These are phyloP conservation scores for Sanghuangporus weigelae DNA, from an alignment of 1,284 basidiomycete genomes.

Conservation along the genomic window DNA sequence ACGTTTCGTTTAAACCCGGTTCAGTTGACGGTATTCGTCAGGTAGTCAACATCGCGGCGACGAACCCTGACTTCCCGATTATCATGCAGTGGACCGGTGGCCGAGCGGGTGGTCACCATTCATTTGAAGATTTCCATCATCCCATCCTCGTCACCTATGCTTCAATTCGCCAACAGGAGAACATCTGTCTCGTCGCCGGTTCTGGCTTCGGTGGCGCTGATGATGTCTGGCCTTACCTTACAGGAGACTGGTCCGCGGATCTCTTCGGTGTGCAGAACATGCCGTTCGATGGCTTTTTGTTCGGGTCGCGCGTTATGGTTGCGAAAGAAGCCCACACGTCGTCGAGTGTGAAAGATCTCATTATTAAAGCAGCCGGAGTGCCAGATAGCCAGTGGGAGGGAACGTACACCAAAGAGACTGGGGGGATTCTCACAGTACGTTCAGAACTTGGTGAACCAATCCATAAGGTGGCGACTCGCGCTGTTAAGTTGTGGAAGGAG, in stretches of 20 bases:
- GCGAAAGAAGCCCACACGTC: slow-evolving; percentile 97
- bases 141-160: slow-evolving; percentile 90
- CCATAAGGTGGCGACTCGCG: slow-evolving; percentile 97
- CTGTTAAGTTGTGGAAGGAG: slow-evolving; percentile 96
- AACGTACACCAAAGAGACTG: slow-evolving; percentile 91
- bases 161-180: slow-evolving; percentile 82
- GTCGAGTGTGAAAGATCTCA: slow-evolving; percentile 92
- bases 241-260: slow-evolving; percentile 89
- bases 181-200: slow-evolving; percentile 91
- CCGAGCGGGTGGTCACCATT: slow-evolving; percentile 98
- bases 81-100: slow-evolving; percentile 99
- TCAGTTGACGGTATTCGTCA: slow-evolving; percentile 96
- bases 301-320: slow-evolving; percentile 95
- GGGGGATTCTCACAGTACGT: slow-evolving; percentile 93
- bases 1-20: slow-evolving; percentile 96
- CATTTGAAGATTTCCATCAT: slow-evolving; percentile 98
- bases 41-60: slow-evolving; percentile 91
- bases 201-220: slow-evolving; percentile 95
- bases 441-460: slow-evolving; percentile 99
- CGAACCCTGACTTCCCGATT: slow-evolving; percentile 96
- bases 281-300: slow-evolving; percentile 98
- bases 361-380: slow-evolving; percentile 92
- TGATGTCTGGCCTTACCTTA: slow-evolving; percentile 96
- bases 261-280: slow-evolving; percentile 88
- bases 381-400: slow-evolving; percentile 91